phyloP scores from a whole-genome alignment of 108 stramenopile species.

The Skeletonema costatum region DNA sequence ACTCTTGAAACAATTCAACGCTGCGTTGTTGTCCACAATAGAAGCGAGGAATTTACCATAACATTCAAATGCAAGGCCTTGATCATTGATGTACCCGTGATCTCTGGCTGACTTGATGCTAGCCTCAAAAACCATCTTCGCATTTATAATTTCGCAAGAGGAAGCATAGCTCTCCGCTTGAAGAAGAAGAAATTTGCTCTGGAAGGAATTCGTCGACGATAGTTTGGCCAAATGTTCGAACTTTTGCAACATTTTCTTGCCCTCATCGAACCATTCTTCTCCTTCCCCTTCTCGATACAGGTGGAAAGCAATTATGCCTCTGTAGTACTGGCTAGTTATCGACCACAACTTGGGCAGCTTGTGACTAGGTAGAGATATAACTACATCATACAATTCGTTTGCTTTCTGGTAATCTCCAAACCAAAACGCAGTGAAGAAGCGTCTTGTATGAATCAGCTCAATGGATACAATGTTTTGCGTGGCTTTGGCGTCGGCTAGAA shows the following conservation, averaged over 20 bases:
- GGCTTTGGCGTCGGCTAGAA: neutral
- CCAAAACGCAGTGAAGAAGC: neutral
- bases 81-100: conserved; percentile 1
- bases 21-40: neutral
- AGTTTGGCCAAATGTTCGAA: neutral
- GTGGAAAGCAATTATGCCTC: conserved; percentile 11
- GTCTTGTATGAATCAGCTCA: neutral
- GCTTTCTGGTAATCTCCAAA: neutral
- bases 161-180: neutral
- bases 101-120: neutral
- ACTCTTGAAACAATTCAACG: neutral
- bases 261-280: conserved; percentile 12
- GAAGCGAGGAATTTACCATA: conserved; percentile 1
- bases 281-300: conserved; percentile 2
- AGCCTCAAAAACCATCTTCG: neutral
- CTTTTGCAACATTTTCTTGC: neutral
- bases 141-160: neutral
- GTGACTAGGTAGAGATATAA: neutral
- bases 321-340: neutral
- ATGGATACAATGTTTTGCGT: neutral
- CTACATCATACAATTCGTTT: neutral
- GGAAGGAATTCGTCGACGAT: neutral
- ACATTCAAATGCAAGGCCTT: conserved; percentile 7
- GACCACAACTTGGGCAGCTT: neutral
- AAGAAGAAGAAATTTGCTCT: conserved; percentile 10